A percentile compares a stretch with the other conserved stretches of the same genome.
These are phyloP conservation scores for Saccharomycopsis babjevae DNA, from an alignment of 805 yeast species.

Conservation along the genomic window DNA sequence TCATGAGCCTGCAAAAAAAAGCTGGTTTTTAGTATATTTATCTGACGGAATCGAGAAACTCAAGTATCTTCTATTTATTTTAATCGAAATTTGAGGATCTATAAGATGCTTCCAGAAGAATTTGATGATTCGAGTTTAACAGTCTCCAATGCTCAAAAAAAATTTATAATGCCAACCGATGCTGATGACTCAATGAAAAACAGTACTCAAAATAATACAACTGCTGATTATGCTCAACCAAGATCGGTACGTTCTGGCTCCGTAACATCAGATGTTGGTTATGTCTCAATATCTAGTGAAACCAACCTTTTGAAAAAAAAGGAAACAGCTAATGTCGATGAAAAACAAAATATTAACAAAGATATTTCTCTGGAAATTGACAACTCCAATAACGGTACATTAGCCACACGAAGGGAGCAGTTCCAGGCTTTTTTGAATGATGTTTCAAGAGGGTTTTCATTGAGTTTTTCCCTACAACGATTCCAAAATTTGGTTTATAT, in stretches of 20 bases:
- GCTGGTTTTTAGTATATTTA: too few species aligned
- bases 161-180: background rate
- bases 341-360: background rate
- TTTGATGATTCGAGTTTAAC: background rate
- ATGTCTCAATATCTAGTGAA: background rate
- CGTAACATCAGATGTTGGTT: background rate
- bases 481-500: slow-evolving; percentile 27
- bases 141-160: background rate
- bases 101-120: background rate
- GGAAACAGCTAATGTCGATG: background rate
- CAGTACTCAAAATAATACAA: background rate
- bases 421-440: slow-evolving; percentile 27
- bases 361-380: background rate
- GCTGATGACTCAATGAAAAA: background rate
- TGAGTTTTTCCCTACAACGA: slow-evolving; percentile 42
- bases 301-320: background rate
- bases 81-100: background rate
- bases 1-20: too few species aligned
- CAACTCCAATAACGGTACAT: background rate
- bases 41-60: too few species aligned
- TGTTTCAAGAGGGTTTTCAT: slow-evolving; percentile 35
- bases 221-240: background rate
- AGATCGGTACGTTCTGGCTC: background rate
- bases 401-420: slow-evolving; percentile 24
- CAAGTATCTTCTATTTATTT: background rate